Evolutionary conservation across 75 land plant genomes (phyloP).

Genomic region (Pinus albicaulis): DNA sequence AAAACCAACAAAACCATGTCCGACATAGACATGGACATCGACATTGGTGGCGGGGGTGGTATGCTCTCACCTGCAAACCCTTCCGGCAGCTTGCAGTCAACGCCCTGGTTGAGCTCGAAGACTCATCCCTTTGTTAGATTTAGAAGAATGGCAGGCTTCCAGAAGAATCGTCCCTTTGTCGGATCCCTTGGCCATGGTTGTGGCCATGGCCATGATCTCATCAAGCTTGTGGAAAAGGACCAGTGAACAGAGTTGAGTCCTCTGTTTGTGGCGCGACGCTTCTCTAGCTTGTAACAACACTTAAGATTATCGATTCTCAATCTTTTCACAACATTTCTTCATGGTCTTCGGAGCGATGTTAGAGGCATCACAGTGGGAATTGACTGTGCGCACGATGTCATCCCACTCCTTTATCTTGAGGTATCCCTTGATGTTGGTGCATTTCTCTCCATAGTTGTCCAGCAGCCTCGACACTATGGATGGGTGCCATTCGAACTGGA

Average conservation of each 20-base stretch:
- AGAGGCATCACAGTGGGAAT: constrained; percentile 19
- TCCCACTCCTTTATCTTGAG: constrained; percentile 43
- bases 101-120: neutral
- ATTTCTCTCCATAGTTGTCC: constrained; percentile 15
- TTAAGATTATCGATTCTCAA: constrained; percentile 43
- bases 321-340: constrained; percentile 46
- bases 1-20: constrained; percentile 1
- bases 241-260: constrained; percentile 6
- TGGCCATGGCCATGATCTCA: neutral
- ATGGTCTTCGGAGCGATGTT: constrained; percentile 21
- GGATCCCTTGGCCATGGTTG: neutral
- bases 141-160: too few relatives aligned
- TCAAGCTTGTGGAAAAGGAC: neutral
- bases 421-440: constrained; percentile 8
- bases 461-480: constrained; percentile 11
- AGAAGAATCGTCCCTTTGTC: neutral
- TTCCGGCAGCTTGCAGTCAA: neutral
- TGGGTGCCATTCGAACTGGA: constrained; percentile 19
- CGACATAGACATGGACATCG: constrained; percentile 3
- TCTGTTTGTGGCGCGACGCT: constrained; percentile 8
- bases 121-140: too few relatives aligned
- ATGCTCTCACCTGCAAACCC: neutral
- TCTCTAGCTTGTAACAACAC: constrained; percentile 24
- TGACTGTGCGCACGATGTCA: constrained; percentile 30
- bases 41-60: neutral